phyloP scores from a whole-genome alignment of 108 stramenopile species.

The Stephanodiscus triporus region DNA sequence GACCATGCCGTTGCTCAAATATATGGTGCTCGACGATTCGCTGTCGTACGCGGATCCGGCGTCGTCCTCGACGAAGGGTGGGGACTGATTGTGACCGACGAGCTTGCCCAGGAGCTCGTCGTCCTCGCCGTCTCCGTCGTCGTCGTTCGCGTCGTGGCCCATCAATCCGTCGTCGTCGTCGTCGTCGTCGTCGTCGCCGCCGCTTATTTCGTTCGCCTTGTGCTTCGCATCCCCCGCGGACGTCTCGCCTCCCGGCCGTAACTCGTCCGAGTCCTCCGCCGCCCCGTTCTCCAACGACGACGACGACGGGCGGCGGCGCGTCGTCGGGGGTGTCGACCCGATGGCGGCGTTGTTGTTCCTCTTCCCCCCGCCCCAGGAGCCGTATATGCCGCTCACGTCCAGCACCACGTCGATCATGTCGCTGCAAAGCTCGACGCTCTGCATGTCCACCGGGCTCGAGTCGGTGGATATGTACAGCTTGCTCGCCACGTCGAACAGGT shows the following conservation, averaged over 20 bases:
- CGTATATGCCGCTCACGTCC: constrained; percentile 99
- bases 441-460: constrained; percentile 96
- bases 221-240: background rate
- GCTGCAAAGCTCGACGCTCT: constrained; percentile 94
- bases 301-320: background rate
- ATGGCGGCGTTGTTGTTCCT: constrained; percentile 14
- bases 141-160: constrained; percentile 39
- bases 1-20: constrained; percentile 96
- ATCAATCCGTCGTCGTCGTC: constrained; percentile 43
- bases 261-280: constrained; percentile 14
- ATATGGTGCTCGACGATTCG: constrained; percentile 92
- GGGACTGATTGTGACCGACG: constrained; percentile 59
- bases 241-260: constrained; percentile 20
- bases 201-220: constrained; percentile 2
- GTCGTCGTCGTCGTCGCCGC: constrained; percentile 19
- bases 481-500: constrained; percentile 96
- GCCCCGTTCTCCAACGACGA: constrained; percentile 22
- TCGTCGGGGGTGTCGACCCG: background rate
- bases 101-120: constrained; percentile 77
- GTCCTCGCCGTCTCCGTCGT: constrained; percentile 28
- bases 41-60: constrained; percentile 91
- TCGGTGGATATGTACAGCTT: constrained; percentile 98
- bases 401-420: constrained; percentile 99
- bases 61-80: constrained; percentile 53
- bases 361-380: constrained; percentile 56